Percentiles rank a stretch among this genome's conserved stretches.
Evolutionary conservation across 129 eudicot genomes (phyloP).

Genomic region (Heracleum sosnowskyi): DNA sequence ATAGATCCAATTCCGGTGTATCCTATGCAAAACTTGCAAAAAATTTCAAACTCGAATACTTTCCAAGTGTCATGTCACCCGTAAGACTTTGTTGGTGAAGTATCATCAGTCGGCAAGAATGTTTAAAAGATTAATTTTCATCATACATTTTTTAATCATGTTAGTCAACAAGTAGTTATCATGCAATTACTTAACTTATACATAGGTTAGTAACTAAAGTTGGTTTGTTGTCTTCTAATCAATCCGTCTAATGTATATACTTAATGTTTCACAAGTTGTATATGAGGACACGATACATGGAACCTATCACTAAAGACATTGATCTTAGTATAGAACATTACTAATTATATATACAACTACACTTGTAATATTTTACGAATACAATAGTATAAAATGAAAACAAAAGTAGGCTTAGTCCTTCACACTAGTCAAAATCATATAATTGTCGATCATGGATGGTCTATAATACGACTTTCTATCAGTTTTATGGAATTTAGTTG

Average conservation of each 20-base stretch:
- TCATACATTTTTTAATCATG: background rate
- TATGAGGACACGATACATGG: slow-evolving; percentile 2
- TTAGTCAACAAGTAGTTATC: slow-evolving; percentile 4
- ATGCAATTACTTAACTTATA: background rate
- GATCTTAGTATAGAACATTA: background rate
- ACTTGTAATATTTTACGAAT: background rate
- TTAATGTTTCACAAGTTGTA: slow-evolving; percentile 8
- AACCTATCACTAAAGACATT: background rate
- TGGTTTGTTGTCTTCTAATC: slow-evolving; percentile 12
- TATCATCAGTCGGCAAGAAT: slow-evolving; percentile 10
- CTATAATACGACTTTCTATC: background rate
- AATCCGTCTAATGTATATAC: background rate
- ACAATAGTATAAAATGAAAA: background rate
- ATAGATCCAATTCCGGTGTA: background rate
- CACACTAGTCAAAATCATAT: slow-evolving; percentile 10
- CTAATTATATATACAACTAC: background rate
- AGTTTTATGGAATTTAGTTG: slow-evolving; percentile 18
- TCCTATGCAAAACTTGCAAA: background rate
- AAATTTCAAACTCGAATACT: background rate
- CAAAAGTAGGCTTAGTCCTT: background rate
- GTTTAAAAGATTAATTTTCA: background rate
- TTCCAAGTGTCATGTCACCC: slow-evolving; percentile 15
- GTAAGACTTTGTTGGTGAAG: background rate
- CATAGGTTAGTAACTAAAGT: background rate
- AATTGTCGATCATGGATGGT: background rate